Evolutionary conservation across 495 filamentous ascomycete genomes (phyloP).

Genomic region (Aspergillus diversus): DNA sequence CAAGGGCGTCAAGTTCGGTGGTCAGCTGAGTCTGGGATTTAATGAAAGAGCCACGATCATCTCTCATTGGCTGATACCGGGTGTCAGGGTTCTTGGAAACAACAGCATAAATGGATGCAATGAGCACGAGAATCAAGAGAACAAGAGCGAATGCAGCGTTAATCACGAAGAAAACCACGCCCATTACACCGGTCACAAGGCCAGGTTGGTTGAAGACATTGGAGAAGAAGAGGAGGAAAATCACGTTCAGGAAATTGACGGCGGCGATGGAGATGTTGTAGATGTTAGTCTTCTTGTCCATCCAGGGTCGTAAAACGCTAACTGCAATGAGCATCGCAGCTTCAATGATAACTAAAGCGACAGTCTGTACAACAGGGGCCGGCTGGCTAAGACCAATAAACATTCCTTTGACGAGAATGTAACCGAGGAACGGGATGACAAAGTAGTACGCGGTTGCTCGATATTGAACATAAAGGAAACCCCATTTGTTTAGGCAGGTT

Average conservation of each 20-base stretch:
- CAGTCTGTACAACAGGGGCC: conserved; percentile 75
- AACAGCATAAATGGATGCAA: conserved; percentile 81
- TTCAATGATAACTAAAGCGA: conserved; percentile 86
- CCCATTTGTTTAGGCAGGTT: conserved; percentile 93
- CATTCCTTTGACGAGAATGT: conserved; percentile 84
- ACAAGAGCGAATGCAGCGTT: conserved; percentile 88
- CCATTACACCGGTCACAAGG: conserved; percentile 90
- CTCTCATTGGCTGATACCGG: conserved; percentile 94
- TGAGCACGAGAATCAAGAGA: conserved; percentile 82
- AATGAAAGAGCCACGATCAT: conserved; percentile 96
- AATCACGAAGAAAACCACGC: conserved; percentile 89
- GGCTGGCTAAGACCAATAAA: conserved; percentile 86
- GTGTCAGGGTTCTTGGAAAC: conserved; percentile 94
- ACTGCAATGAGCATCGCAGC: conserved; percentile 76
- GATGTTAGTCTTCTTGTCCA: conserved; percentile 98
- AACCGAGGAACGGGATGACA: conserved; percentile 79
- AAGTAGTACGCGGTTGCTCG: conserved; percentile 97
- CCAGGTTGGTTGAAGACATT: conserved; percentile 83
- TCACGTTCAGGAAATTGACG: conserved; percentile 88
- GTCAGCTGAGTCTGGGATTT: conserved; percentile 92
- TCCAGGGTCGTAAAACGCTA: conserved; percentile 86
- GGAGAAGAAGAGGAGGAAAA: conserved; percentile 86
- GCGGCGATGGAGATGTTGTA: conserved; percentile 94
- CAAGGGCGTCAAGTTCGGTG: conserved; percentile 91
- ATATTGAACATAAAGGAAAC: conserved; percentile 97